Percentiles rank a stretch among this genome's conserved stretches.
Conservation (phyloP, 2,329 filamentous ascomycete species). For the Beauveria medogensis region DNA sequence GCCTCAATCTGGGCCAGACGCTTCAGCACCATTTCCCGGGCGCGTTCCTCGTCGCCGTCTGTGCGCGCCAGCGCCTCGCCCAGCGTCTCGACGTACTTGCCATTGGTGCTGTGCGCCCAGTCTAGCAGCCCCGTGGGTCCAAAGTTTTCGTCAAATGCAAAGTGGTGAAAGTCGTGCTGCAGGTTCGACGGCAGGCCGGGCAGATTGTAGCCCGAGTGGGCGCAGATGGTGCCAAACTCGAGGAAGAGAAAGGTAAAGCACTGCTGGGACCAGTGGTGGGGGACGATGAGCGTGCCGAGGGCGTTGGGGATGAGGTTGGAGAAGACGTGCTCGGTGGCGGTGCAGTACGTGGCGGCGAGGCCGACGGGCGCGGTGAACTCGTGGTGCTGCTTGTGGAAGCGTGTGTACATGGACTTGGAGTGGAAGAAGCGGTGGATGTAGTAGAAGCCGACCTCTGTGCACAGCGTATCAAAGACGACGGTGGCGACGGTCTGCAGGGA, state of each 20-base stretch:
- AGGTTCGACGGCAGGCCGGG: slow-evolving; percentile 12
- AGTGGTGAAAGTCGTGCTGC: slow-evolving; percentile 17
- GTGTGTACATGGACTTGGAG: slow-evolving; percentile 32
- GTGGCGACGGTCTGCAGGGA: slow-evolving; percentile 8
- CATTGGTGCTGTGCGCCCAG: slow-evolving; percentile 10
- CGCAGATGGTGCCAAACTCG: slow-evolving; percentile 14
- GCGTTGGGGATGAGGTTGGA: slow-evolving; percentile 40
- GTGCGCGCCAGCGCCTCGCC: slow-evolving; percentile 11
- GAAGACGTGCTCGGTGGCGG: slow-evolving; percentile 41
- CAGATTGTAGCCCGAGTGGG: slow-evolving; percentile 14
- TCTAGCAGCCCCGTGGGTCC: slow-evolving; percentile 14
- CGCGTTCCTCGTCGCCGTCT: slow-evolving; percentile 14
- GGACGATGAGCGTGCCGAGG: slow-evolving; percentile 18
- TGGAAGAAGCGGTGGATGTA: slow-evolving; percentile 43
- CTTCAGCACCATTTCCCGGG: slow-evolving; percentile 13
- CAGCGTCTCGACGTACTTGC: slow-evolving; percentile 11
- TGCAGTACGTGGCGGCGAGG: slow-evolving; percentile 42
- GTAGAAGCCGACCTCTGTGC: slow-evolving; percentile 39
- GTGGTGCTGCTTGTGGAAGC: slow-evolving; percentile 45
- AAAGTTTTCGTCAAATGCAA: slow-evolving; percentile 17
- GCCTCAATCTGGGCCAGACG: slow-evolving; percentile 13
- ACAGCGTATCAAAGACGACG: slow-evolving; percentile 13
- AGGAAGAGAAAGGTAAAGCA: slow-evolving; percentile 14
- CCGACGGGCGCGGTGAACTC: slow-evolving; percentile 42
- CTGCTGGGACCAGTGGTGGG: slow-evolving; percentile 15